phyloP scores from a whole-genome alignment of 1,284 basidiomycete genomes.

The Moniliophthora roreri region DNA sequence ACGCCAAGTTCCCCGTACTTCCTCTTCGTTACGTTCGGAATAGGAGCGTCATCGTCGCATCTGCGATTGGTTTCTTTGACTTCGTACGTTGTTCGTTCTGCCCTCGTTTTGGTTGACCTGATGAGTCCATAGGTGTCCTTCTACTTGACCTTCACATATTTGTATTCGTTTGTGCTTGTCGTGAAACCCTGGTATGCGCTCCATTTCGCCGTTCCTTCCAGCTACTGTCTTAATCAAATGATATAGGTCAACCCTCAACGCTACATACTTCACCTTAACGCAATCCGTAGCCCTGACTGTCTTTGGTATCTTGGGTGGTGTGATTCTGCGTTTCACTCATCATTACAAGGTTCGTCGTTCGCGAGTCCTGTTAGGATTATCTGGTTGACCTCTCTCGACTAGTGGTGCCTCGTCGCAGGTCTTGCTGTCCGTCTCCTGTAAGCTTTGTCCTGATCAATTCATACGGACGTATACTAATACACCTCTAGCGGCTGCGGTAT shows the following conservation, averaged over 20 bases:
- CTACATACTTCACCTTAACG: slow-evolving; percentile 54
- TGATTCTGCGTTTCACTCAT: slow-evolving; percentile 51
- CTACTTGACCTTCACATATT: slow-evolving; percentile 59
- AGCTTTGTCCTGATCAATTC: slow-evolving; percentile 13
- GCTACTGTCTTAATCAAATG: neutral
- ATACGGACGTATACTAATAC: neutral
- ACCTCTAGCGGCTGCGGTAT: slow-evolving; percentile 61
- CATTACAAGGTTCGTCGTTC: slow-evolving; percentile 46
- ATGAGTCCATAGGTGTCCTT: slow-evolving; percentile 49
- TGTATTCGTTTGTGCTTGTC: slow-evolving; percentile 61
- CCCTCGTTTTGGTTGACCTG: slow-evolving; percentile 4
- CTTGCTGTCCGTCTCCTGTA: slow-evolving; percentile 63
- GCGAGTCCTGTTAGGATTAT: neutral
- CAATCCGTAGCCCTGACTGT: slow-evolving; percentile 65
- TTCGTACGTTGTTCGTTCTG: slow-evolving; percentile 43
- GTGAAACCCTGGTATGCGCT: slow-evolving; percentile 53
- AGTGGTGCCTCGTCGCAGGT: slow-evolving; percentile 62
- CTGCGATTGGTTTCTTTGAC: slow-evolving; percentile 70
- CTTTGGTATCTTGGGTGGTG: slow-evolving; percentile 63
- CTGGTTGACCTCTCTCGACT: neutral
- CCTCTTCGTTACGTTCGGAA: slow-evolving; percentile 58
- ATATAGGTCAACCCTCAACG: slow-evolving; percentile 46
- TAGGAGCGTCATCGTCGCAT: slow-evolving; percentile 57
- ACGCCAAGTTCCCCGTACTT: slow-evolving; percentile 52
- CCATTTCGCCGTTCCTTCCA: neutral